Evolutionary conservation across 176 grass and related monocot genomes (phyloP).

Genomic region (Ensete ventricosum): DNA sequence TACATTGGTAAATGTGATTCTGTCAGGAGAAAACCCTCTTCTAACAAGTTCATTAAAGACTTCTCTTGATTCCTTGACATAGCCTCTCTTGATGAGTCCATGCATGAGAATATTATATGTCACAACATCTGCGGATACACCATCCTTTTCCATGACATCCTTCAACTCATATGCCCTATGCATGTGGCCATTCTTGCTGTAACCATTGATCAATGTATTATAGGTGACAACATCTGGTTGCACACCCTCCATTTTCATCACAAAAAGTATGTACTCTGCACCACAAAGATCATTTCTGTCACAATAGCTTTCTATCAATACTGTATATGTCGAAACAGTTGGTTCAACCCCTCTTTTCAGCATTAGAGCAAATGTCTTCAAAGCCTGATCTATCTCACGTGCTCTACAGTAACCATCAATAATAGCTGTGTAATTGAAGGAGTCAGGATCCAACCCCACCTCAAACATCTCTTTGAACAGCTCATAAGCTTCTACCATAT

Average conservation of each 20-base stretch:
- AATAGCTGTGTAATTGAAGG: slow-evolving; percentile 16
- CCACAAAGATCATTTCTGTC: slow-evolving; percentile 9
- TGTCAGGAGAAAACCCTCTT: slow-evolving; percentile 20
- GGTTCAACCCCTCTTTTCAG: slow-evolving; percentile 17
- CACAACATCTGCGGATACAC: slow-evolving; percentile 3
- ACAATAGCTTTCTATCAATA: slow-evolving; percentile 15
- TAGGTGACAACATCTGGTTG: slow-evolving; percentile 18
- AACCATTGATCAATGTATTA: slow-evolving; percentile 21
- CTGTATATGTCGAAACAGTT: slow-evolving; percentile 16
- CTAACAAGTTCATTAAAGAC: slow-evolving; percentile 20
- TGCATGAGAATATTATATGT: slow-evolving; percentile 27
- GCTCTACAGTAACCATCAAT: slow-evolving; percentile 18
- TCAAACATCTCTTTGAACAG: slow-evolving; percentile 20
- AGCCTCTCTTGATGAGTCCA: slow-evolving; percentile 16
- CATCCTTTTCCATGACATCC: slow-evolving; percentile 22
- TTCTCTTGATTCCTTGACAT: slow-evolving; percentile 15
- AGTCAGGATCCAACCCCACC: slow-evolving; percentile 18
- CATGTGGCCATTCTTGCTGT: slow-evolving; percentile 15
- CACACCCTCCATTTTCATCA: slow-evolving; percentile 18
- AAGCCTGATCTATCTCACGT: slow-evolving; percentile 3
- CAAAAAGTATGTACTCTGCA: not conserved
- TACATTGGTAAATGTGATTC: slow-evolving; percentile 20
- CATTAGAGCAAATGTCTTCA: slow-evolving; percentile 19
- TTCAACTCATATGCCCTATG: slow-evolving; percentile 12
- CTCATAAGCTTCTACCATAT: slow-evolving; percentile 12